Base-by-base conservation (phyloP, 495 filamentous ascomycete genomes). In the Apodospora peruviana region DNA sequence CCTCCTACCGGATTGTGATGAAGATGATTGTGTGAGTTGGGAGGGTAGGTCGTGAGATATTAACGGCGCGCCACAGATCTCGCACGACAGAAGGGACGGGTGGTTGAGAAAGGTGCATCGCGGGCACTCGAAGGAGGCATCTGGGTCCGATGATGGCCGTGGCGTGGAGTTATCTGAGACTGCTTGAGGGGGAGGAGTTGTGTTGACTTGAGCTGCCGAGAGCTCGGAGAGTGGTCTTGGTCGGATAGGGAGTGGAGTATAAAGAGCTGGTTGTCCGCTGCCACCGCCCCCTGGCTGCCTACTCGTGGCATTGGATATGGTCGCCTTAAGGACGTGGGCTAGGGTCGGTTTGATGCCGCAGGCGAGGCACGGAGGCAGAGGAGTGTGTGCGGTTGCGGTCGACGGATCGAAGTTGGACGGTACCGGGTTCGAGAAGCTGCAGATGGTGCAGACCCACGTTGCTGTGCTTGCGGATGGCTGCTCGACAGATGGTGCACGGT, bases 391-490 rank as follows among this genome's bases (percentile, higher is more conserved):
- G 43, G 78, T 91, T 9, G 86, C 86, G 2, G 85, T 84, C 2
- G 82, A 73, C 0, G 87, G 83, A 49, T 95, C 90, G 59, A 97
- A 97, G 61, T 95, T 96, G 14, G 86, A 86, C 0, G 93, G 90
- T 2, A 97, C 80, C 0, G 88, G 86, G 59, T 99, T 99, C n/a
- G 93, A 94, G 61, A 95, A 91, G 38, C 87, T 90, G 70, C 93
- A 98, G 61, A 98, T 97, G 2, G 88, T 86, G 71, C 94, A 98
- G 39, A 98, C 83, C 93, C 93, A 98, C n/a, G 91, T 95, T 3
- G 87, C 90, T 47, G 73, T 74, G 58, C 74, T 82, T 8, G 70
- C 59, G 34, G 75, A 63, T 5, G 73, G 47, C 10, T 73, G 65
- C 4, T 77, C 71, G 24, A 78, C 64, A 9, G 70, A 70, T 21